Evolutionary conservation across 2,329 filamentous ascomycete species (phyloP), one percentile per base, ranked within the genome.

Genomic region (Fusarium albosuccineum): DNA sequence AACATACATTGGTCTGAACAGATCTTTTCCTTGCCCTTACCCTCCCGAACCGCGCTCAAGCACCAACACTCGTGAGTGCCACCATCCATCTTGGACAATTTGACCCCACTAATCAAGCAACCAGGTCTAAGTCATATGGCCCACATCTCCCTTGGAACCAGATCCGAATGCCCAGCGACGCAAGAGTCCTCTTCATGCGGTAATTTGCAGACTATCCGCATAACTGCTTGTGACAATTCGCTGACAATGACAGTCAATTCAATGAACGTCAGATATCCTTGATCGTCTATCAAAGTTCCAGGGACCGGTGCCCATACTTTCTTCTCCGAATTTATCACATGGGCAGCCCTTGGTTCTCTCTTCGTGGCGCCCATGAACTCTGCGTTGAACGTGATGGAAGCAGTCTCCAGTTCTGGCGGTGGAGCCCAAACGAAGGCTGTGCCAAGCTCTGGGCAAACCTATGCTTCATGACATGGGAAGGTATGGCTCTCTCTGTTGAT

Each of bases 381-480:
- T 84, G 81, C 54, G 82, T 89, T 41, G 73, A 79, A 14, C 82
- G 87, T 34, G 82, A 83, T 26, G 81, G 80, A 6, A 81, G 80
- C 26, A 82, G 81, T 0, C 76, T 90, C 9, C 77, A 82, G 33
- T 78, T 90, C 44, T 82, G 82, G 45, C 80, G 84, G 52, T 89
- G 86, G 85, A 86, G 83, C 68, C 64, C 70, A 0, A 73, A 73
- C 0, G 80, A 81, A 41, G 73, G 76, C 9, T 76, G 79, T 39
- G 74, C 80, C 57, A 88, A 84, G 67, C 70, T 80, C 2, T 90
- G 87, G 87, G 84, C 85, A 1, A 80, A 77, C 5, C 74, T 90
- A 6, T 84, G 80, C 60, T 89, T 89, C 62, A 75, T 84, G 57
- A 88, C 86, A 2, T 89, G 86, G 86, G 87, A 89, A 80, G 86